Evolutionary conservation across 2,329 filamentous ascomycete genomes (phyloP), one percentile per base, ranked within the genome.

Genomic region (Trichoderma sp.): DNA sequence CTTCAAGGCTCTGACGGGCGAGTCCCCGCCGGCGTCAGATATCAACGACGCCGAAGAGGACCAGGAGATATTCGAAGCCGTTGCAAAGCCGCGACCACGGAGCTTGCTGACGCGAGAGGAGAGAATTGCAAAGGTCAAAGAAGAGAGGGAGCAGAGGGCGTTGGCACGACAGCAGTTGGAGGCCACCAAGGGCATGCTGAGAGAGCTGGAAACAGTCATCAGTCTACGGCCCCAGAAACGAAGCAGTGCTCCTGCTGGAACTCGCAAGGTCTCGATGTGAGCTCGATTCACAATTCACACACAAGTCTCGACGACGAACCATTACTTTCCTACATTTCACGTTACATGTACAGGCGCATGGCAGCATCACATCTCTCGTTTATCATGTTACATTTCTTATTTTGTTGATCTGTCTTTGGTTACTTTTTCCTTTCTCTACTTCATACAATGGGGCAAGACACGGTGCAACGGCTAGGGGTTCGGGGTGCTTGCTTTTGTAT

Each of bases 131-230:
- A 95, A 92, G 81, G 94, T 98, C 85, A 92, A 92, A 76, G 95
- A 97, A 78, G 95, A 98, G 58, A 88, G 95, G 71, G 90, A 90
- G 68, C 89, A 88, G 74, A 92, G 93, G 78, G 91, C 92, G 23
- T 85, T 89, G 53, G 84, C 90, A 53, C 89, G 90, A 70, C 93
- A 95, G 76, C 92, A 92, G 78, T 85, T 90, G 58, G 94, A 98
- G 73, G 92, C 93, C 12, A 97, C 90, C 74, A 93, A 91, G 57
- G 93, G 92, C 76, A 97, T 99, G 93, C 87, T 99, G 74, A 91
- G 92, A 74, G 96, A 99, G 82, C 86, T 99, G 72, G 94, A 98
- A 83, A 95, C 93, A 74, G 89, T 99, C 73, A 97, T 98, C 79
- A 88, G 85, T 78, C 81, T 85, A 39, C 81, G 85, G 30, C 85